Conservation (phyloP, 2,329 filamentous ascomycete genomes). For the Madurella fahalii region DNA sequence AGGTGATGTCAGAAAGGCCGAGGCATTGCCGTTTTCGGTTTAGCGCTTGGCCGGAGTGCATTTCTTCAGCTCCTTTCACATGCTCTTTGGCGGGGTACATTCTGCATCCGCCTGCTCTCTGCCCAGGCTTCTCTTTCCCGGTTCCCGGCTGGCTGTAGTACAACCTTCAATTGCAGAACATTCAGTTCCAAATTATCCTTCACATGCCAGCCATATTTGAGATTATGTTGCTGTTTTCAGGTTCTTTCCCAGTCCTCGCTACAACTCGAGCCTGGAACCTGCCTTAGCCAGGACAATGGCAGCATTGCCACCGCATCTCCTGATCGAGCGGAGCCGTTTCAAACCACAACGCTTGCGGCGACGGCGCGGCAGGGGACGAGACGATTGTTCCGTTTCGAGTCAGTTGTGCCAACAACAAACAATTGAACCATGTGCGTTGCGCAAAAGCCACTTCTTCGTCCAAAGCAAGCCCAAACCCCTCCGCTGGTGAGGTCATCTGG, state of each 20-base stretch:
- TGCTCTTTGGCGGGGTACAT: background rate
- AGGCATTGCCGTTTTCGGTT: slow-evolving; percentile 26
- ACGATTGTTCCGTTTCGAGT: too few species aligned
- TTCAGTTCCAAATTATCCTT: too few species aligned
- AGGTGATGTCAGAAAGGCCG: slow-evolving; percentile 30
- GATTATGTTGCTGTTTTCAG: background rate
- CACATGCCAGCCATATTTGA: too few species aligned
- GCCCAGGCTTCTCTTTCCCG: background rate
- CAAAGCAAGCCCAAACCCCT: too few species aligned
- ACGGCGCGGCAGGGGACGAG: too few species aligned
- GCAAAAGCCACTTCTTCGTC: too few species aligned
- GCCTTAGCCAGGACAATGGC: background rate
- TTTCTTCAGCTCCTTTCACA: slow-evolving; percentile 17
- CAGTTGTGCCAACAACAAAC: too few species aligned
- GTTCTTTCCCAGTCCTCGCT: background rate
- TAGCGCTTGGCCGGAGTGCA: slow-evolving; percentile 22
- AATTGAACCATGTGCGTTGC: too few species aligned
- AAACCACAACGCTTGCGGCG: too few species aligned
- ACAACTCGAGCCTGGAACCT: background rate
- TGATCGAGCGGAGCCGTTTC: background rate
- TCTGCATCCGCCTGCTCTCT: background rate
- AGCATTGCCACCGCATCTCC: background rate
- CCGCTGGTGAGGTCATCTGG: too few species aligned
- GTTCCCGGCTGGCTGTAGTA: background rate
- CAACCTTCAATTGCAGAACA: background rate